A percentile compares a stretch with the other conserved stretches of the same genome.
These are phyloP conservation scores for Ophiostoma tasmaniense DNA, from an alignment of 2,329 filamentous ascomycete species.

Conservation along the genomic window DNA sequence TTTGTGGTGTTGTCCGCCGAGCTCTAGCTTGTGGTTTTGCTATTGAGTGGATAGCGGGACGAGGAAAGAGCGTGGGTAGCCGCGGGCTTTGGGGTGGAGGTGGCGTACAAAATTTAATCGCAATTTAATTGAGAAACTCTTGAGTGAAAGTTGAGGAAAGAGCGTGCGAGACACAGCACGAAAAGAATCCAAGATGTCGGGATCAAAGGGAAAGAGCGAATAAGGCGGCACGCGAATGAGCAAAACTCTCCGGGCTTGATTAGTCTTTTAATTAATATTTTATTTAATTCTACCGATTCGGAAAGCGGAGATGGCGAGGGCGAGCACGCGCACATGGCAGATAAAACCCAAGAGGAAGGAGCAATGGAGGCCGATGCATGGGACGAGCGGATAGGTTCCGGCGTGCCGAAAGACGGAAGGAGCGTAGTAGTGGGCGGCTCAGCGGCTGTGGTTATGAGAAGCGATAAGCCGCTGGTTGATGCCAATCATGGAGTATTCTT, in stretches of 20 bases:
- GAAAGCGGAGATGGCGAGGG: not conserved
- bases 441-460: not conserved
- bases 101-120: not conserved
- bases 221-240: not conserved
- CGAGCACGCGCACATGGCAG: not conserved
- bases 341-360: not conserved
- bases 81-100: not conserved
- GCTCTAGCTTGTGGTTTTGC: not conserved
- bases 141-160: not conserved
- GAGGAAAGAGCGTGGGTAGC: not conserved
- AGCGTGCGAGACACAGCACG: not conserved
- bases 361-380: not conserved
- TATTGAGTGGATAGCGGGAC: not conserved
- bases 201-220: not conserved
- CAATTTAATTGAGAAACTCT: not conserved
- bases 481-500: too few relatives aligned
- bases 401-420: not conserved
- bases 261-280: too few relatives aligned
- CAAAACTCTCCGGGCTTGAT: not conserved
- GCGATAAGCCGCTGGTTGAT: not conserved
- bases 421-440: not conserved
- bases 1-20: not conserved
- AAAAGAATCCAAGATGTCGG: not conserved
- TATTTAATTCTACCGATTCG: too few relatives aligned
- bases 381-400: constrained; percentile 1